A percentile compares a stretch with the other conserved stretches of the same genome.
Evolutionary conservation across 768 basidiomycete species (phyloP).

Genomic region (button mushroom (Agaricus bisporus)): DNA sequence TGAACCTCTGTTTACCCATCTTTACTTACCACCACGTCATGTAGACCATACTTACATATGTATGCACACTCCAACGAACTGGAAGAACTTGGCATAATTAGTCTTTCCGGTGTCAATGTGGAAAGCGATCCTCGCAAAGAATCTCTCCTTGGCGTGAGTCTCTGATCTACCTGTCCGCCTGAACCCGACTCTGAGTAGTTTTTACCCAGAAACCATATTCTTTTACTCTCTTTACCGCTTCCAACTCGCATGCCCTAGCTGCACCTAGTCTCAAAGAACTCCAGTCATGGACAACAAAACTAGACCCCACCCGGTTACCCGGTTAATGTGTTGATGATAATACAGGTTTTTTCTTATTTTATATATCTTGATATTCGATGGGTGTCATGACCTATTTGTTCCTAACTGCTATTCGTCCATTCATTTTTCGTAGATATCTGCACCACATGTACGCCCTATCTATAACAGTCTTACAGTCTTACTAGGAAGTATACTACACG

Average conservation of each 20-base stretch:
- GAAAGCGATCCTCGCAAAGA: conserved; percentile 87
- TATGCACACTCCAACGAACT: conserved; percentile 81
- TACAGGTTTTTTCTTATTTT: neutral
- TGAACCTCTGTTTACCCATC: neutral
- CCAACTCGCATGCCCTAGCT: conserved; percentile 86
- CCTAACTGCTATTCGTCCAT: neutral
- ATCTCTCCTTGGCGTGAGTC: conserved; percentile 73
- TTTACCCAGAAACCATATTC: conserved; percentile 68
- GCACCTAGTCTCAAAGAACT: conserved; percentile 80
- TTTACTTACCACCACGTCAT: conserved; percentile 7
- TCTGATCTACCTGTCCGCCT: conserved; percentile 1
- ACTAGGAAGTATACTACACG: conserved; percentile 1
- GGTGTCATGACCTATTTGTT: neutral
- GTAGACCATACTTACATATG: conserved; percentile 84
- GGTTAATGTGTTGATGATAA: conserved; percentile 15
- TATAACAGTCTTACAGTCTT: neutral
- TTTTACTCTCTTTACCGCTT: conserved; percentile 88
- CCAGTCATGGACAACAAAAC: conserved; percentile 75
- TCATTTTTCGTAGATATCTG: conserved; percentile 3
- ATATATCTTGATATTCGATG: neutral
- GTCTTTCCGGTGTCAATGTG: conserved; percentile 77
- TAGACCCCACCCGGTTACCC: conserved; percentile 73
- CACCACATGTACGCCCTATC: conserved; percentile 7
- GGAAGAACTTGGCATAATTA: conserved; percentile 79
- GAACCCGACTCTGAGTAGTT: neutral